phyloP scores from a whole-genome alignment of 257 asterid genomes.

The Dorcoceras hygrometricum region DNA sequence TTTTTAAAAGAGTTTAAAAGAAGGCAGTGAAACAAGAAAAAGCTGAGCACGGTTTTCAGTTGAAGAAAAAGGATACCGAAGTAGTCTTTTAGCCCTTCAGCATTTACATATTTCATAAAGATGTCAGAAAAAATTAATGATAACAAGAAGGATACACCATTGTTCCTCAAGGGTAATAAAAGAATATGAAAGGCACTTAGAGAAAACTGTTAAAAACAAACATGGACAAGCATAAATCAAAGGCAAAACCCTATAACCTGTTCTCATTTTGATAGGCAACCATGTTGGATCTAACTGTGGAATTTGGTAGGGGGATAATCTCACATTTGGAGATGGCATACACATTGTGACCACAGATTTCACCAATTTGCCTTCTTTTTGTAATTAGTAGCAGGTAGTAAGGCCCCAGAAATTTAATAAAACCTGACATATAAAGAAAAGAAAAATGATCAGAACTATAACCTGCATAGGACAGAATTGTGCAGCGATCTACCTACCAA shows the following conservation, averaged over 20 bases:
- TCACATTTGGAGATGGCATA: slow-evolving; percentile 80
- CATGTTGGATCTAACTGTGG: slow-evolving; percentile 58
- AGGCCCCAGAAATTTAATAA: slow-evolving; percentile 68
- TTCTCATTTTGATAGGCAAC: slow-evolving; percentile 62
- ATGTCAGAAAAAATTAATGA: slow-evolving; percentile 10
- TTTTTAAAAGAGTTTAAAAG: neutral
- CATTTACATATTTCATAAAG: neutral
- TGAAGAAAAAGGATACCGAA: neutral
- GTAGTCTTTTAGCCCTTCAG: neutral
- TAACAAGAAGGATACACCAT: slow-evolving; percentile 12
- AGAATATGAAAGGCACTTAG: neutral
- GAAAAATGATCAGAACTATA: slow-evolving; percentile 2
- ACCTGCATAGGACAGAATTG: neutral
- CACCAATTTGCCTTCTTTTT: slow-evolving; percentile 85
- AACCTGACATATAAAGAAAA: slow-evolving; percentile 32
- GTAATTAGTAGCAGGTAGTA: slow-evolving; percentile 91
- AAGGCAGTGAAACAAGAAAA: neutral
- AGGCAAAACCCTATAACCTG: slow-evolving; percentile 52
- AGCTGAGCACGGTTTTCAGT: neutral
- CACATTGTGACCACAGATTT: slow-evolving; percentile 78
- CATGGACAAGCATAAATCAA: slow-evolving; percentile 19
- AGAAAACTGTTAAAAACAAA: neutral
- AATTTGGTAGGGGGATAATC: slow-evolving; percentile 75
- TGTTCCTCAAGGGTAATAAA: slow-evolving; percentile 9
- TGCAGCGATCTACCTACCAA: slow-evolving; percentile 45